A percentile compares a stretch with the other conserved stretches of the same genome.
Conservation (phyloP, 345 rosid genomes). For the Citrus sinensis region DNA sequence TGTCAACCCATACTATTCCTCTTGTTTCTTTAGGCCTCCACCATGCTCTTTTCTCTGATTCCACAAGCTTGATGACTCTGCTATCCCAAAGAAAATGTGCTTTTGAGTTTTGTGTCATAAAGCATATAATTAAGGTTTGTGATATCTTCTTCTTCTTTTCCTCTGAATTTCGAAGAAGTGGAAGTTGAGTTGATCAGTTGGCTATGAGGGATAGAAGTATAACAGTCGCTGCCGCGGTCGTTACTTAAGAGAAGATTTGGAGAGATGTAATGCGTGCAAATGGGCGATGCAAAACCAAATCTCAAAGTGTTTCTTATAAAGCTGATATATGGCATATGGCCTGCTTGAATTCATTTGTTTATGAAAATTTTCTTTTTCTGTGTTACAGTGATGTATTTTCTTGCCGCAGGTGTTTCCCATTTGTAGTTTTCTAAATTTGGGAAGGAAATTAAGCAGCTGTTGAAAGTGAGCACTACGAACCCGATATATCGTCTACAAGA, state of each 20-base stretch:
- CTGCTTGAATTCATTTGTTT: conserved; percentile 20
- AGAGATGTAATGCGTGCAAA: conserved; percentile 41
- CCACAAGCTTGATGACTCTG: conserved; percentile 64
- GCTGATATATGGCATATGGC: conserved; percentile 19
- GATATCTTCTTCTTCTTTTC: conserved; percentile 1
- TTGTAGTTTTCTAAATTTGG: conserved; percentile 8
- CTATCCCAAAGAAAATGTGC: conserved; percentile 76
- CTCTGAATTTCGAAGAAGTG: neutral
- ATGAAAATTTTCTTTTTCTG: conserved; percentile 11
- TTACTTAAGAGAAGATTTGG: conserved; percentile 38
- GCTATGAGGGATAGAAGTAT: conserved; percentile 19
- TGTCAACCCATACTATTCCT: conserved; percentile 77
- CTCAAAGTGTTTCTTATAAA: conserved; percentile 26
- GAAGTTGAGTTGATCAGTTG: neutral
- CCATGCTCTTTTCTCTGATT: conserved; percentile 73
- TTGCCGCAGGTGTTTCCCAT: conserved; percentile 1
- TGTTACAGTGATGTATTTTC: conserved; percentile 17
- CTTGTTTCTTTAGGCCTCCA: conserved; percentile 69
- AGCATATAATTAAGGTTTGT: conserved; percentile 8
- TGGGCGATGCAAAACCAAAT: conserved; percentile 44
- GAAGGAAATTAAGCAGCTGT: neutral
- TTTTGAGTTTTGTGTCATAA: conserved; percentile 42
- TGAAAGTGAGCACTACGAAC: too few species aligned
- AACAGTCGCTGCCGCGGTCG: conserved; percentile 24
- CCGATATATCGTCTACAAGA: too few species aligned